A percentile compares a stretch with the other conserved stretches of the same genome.
Evolutionary conservation across 2,329 filamentous ascomycete species (phyloP).

Genomic region (Colletotrichum somersetense): DNA sequence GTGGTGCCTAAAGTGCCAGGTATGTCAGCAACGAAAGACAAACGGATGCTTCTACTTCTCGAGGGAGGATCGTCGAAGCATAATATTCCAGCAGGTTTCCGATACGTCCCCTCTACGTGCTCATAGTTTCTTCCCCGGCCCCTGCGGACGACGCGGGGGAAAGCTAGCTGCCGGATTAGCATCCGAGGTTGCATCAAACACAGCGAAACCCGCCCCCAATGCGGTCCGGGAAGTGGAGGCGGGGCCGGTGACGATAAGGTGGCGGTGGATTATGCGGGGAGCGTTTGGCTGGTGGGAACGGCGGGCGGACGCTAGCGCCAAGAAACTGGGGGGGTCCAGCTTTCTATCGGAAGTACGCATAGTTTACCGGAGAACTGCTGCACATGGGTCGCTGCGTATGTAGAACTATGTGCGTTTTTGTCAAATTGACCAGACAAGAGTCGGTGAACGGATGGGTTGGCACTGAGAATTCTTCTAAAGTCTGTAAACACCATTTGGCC

Average conservation of each 20-base stretch:
- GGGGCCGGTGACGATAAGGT: constrained; percentile 26
- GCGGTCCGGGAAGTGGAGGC: constrained; percentile 35
- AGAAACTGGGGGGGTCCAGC: not conserved
- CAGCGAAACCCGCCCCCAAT: not conserved
- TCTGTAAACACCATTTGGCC: not conserved
- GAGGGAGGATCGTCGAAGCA: not conserved
- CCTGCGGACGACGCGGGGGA: not conserved
- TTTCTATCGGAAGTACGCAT: not conserved
- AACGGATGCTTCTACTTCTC: constrained; percentile 22
- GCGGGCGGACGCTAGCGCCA: constrained; percentile 15
- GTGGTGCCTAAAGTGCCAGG: not conserved
- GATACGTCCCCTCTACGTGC: not conserved
- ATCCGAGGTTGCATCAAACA: constrained; percentile 14
- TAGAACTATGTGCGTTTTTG: not conserved
- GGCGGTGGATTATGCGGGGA: constrained; percentile 28
- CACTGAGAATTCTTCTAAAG: too few relatives aligned
- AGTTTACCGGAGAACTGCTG: not conserved
- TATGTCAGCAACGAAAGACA: not conserved
- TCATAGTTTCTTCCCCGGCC: not conserved
- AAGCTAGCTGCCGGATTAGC: constrained; percentile 29
- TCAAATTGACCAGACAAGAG: not conserved
- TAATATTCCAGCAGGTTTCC: not conserved
- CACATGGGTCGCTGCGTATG: too few relatives aligned
- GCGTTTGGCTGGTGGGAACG: not conserved
- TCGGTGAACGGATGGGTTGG: not conserved